Evolutionary conservation across 2,329 filamentous ascomycete species (phyloP).

Genomic region (Ophiocordyceps unilateralis): DNA sequence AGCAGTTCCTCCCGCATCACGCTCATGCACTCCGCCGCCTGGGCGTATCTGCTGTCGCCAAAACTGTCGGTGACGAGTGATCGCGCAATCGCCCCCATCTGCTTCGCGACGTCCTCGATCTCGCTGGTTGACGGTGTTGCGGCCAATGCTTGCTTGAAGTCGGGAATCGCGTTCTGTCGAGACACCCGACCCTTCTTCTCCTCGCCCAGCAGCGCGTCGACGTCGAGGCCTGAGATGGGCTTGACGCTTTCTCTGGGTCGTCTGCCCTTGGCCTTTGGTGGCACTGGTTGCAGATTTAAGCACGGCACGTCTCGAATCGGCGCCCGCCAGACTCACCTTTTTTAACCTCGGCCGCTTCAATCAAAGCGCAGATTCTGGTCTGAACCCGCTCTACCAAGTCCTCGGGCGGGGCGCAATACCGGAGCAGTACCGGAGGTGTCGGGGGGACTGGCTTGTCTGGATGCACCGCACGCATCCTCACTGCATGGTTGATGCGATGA

Average conservation of each 20-base stretch:
- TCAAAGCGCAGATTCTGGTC: slow-evolving; percentile 43
- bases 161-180: slow-evolving; percentile 64
- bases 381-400: slow-evolving; percentile 43
- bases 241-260: slow-evolving; percentile 55
- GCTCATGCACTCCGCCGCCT: slow-evolving; percentile 57
- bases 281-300: slow-evolving; percentile 31
- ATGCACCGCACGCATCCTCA: slow-evolving; percentile 66
- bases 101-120: slow-evolving; percentile 50
- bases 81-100: slow-evolving; percentile 58
- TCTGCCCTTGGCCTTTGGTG: slow-evolving; percentile 60
- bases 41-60: slow-evolving; percentile 57
- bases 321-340: slow-evolving; percentile 35
- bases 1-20: slow-evolving; percentile 65
- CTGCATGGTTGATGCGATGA: slow-evolving; percentile 77
- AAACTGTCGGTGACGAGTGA: slow-evolving; percentile 54
- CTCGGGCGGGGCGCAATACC: slow-evolving; percentile 56
- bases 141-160: slow-evolving; percentile 68
- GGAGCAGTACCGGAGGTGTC: slow-evolving; percentile 45
- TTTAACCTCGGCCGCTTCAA: slow-evolving; percentile 61
- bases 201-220: slow-evolving; percentile 61
- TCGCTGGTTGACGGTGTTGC: slow-evolving; percentile 40
- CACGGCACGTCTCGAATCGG: neutral
- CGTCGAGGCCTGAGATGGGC: slow-evolving; percentile 77
- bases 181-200: slow-evolving; percentile 26
- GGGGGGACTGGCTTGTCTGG: slow-evolving; percentile 46